Conservation (phyloP, 2,329 filamentous ascomycete species). For the Colletotrichum incanum region DNA sequence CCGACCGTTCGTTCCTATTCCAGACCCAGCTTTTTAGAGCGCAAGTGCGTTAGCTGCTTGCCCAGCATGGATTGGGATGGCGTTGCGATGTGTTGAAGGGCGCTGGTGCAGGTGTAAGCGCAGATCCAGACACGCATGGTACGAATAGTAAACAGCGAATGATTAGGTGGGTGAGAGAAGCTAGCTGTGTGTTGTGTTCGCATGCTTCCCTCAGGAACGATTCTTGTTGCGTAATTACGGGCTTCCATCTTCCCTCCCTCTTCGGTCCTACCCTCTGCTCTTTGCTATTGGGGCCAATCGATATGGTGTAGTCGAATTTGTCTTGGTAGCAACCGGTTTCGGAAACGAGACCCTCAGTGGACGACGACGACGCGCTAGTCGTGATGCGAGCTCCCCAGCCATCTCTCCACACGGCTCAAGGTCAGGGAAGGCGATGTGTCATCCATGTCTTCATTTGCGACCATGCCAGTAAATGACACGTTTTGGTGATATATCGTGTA, state of each 20-base stretch:
- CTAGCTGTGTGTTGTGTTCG: background rate
- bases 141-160: background rate
- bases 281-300: background rate
- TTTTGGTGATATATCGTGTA: conserved; percentile 1
- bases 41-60: background rate
- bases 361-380: background rate
- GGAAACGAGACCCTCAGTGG: background rate
- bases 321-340: background rate
- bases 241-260: background rate
- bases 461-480: conserved; percentile 6
- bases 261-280: background rate
- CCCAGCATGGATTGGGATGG: background rate
- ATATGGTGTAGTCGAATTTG: background rate
- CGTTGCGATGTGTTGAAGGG: background rate
- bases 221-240: no score
- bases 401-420: background rate
- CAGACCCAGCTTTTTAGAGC: background rate
- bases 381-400: background rate
- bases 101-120: background rate
- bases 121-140: background rate
- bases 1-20: background rate
- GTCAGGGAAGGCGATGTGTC: background rate
- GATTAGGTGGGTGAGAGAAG: background rate
- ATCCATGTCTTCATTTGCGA: background rate
- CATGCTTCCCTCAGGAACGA: background rate